Evolutionary conservation across 192 early-diverging fungal genomes (phyloP).

Genomic region (Cladochytrium replicatum): DNA sequence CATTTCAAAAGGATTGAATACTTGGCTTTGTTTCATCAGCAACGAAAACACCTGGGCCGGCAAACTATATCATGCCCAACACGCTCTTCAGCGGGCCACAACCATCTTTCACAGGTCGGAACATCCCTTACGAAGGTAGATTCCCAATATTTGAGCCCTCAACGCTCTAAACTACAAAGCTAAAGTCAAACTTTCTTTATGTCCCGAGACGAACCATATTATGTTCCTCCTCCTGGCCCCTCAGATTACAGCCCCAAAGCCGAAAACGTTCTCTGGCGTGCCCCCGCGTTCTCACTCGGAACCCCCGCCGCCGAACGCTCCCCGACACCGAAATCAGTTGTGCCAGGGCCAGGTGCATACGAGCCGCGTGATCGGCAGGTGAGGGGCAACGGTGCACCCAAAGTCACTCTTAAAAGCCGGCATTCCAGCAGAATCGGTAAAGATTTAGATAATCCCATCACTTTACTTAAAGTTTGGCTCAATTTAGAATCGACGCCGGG

Average conservation of each 20-base stretch:
- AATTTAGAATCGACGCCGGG: constrained; percentile 29
- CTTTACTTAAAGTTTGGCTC: neutral
- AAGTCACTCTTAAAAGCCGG: constrained; percentile 36
- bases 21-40: constrained; percentile 12
- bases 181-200: constrained; percentile 3
- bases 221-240: constrained; percentile 22
- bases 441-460: neutral
- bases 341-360: constrained; percentile 37
- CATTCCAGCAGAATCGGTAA: constrained; percentile 11
- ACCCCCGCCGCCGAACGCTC: constrained; percentile 6
- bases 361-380: constrained; percentile 42
- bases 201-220: constrained; percentile 20
- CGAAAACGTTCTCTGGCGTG: constrained; percentile 7
- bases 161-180: constrained; percentile 1
- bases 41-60: constrained; percentile 44
- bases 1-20: neutral
- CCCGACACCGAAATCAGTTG: constrained; percentile 5
- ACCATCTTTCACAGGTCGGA: constrained; percentile 25
- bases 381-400: constrained; percentile 30
- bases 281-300: constrained; percentile 28
- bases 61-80: constrained; percentile 42
- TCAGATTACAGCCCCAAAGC: constrained; percentile 28
- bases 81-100: constrained; percentile 35
- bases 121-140: constrained; percentile 16
- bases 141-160: neutral